Percentiles rank a stretch among this genome's conserved stretches.
Conservation (phyloP, 345 rosid species). For the Chamaenerion angustifolium region DNA sequence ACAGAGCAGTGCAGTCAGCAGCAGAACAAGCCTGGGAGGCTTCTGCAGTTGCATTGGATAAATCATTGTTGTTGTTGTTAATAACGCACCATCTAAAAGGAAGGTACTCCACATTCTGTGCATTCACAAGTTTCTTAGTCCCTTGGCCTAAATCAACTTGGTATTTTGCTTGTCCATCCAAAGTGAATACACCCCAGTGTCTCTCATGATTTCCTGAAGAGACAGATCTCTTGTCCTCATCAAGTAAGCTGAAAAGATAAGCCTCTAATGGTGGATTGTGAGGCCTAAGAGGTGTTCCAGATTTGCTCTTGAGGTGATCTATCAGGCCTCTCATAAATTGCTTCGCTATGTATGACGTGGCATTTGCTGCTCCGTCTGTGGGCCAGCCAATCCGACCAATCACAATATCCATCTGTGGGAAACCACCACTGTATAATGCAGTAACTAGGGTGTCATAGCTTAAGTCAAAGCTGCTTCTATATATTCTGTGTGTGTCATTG, state of each 20-base stretch:
- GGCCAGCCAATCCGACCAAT: constrained; percentile 89
- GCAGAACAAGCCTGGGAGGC: constrained; percentile 52
- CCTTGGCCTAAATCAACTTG: constrained; percentile 41
- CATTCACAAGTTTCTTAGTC: constrained; percentile 39
- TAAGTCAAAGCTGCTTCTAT: constrained; percentile 71
- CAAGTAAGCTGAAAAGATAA: constrained; percentile 59
- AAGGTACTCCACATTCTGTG: constrained; percentile 62
- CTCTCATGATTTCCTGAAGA: constrained; percentile 64
- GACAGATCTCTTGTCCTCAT: constrained; percentile 53
- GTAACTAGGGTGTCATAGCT: constrained; percentile 50
- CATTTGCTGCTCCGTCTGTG: constrained; percentile 75
- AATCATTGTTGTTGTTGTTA: constrained; percentile 52
- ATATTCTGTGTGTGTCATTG: constrained; percentile 39
- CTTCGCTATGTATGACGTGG: constrained; percentile 41
- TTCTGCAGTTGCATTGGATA: constrained; percentile 53
- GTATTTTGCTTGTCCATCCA: constrained; percentile 92
- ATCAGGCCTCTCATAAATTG: constrained; percentile 50
- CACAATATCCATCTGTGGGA: constrained; percentile 43
- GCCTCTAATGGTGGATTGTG: constrained; percentile 41
- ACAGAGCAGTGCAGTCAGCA: constrained; percentile 57
- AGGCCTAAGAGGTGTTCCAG: constrained; percentile 46
- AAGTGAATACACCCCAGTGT: constrained; percentile 87
- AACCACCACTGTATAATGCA: constrained; percentile 54
- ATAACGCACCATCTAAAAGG: constrained; percentile 78
- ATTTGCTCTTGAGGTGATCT: constrained; percentile 47